A percentile compares a stretch with the other conserved stretches of the same genome.
Evolutionary conservation across 2,329 filamentous ascomycete genomes (phyloP).

Genomic region (Penicillium sp.): DNA sequence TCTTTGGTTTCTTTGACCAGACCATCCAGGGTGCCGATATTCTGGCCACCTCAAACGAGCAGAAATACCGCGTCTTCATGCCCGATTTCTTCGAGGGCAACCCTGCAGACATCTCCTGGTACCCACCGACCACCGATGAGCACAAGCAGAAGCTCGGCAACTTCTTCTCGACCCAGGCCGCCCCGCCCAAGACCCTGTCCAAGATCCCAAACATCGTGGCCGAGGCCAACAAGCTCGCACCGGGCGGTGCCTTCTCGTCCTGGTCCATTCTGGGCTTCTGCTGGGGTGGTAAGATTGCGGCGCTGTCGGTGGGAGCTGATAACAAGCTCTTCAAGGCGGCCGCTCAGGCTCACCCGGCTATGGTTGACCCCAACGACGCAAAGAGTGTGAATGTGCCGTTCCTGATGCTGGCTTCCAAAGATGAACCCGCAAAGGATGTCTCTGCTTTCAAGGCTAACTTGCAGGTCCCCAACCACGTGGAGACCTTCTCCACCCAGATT

Average conservation of each 20-base stretch:
- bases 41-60: conserved; percentile 59
- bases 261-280: conserved; percentile 66
- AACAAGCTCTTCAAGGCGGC: conserved; percentile 59
- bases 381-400: conserved; percentile 59
- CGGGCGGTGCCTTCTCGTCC: conserved; percentile 47
- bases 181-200: conserved; percentile 59
- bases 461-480: conserved; percentile 43
- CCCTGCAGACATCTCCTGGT: conserved; percentile 65
- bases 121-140: conserved; percentile 61
- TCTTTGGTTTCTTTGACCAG: conserved; percentile 66
- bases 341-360: conserved; percentile 60
- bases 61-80: conserved; percentile 82
- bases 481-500: conserved; percentile 48
- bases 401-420: conserved; percentile 59
- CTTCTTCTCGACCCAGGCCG: conserved; percentile 60
- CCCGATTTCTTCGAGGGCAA: conserved; percentile 87
- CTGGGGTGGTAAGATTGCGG: conserved; percentile 62
- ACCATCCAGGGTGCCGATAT: conserved; percentile 66
- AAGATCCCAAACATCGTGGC: conserved; percentile 58
- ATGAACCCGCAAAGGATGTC: conserved; percentile 56
- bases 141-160: conserved; percentile 61
- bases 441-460: conserved; percentile 43
- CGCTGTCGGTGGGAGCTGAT: conserved; percentile 53
- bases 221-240: conserved; percentile 53
- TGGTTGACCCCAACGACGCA: conserved; percentile 62